phyloP scores from a whole-genome alignment of 192 early-diverging fungal genomes.

The Mortierella hygrophila region DNA sequence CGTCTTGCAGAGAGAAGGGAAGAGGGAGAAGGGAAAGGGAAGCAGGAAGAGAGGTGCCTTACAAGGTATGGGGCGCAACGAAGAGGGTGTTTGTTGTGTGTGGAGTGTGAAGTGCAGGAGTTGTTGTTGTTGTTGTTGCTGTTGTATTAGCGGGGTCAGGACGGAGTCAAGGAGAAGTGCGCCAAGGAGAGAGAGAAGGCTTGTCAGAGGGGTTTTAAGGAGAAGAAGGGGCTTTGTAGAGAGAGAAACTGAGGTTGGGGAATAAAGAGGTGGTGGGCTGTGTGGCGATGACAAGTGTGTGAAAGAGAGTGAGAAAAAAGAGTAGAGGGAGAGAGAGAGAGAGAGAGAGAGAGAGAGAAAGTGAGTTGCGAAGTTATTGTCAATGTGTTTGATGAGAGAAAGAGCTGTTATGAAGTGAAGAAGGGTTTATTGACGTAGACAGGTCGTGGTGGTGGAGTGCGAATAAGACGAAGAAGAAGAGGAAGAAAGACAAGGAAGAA shows the following conservation, averaged over 20 bases:
- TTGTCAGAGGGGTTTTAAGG: background rate
- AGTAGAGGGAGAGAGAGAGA: background rate
- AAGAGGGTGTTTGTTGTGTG: background rate
- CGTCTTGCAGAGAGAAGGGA: background rate
- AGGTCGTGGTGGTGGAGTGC: background rate
- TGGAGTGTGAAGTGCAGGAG: background rate
- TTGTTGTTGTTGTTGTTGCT: too few relatives aligned
- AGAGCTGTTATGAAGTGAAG: background rate
- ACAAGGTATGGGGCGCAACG: slow-evolving; percentile 6
- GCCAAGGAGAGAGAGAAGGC: background rate
- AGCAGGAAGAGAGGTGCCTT: background rate
- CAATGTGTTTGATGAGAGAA: background rate
- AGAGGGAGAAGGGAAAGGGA: background rate
- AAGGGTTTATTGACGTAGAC: background rate
- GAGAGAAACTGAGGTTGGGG: background rate
- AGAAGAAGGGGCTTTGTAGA: background rate
- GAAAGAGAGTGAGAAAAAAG: background rate
- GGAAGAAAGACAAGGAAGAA: background rate
- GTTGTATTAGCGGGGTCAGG: background rate
- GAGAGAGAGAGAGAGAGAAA: background rate
- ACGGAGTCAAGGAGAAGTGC: background rate
- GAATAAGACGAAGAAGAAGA: background rate
- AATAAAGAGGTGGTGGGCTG: background rate
- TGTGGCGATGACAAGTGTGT: slow-evolving; percentile 1
- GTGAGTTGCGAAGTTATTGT: background rate